Percentiles rank a stretch among this genome's conserved stretches.
Evolutionary conservation across 2,329 filamentous ascomycete genomes (phyloP).

Genomic region (Phaeosphaeriaceae sp.): DNA sequence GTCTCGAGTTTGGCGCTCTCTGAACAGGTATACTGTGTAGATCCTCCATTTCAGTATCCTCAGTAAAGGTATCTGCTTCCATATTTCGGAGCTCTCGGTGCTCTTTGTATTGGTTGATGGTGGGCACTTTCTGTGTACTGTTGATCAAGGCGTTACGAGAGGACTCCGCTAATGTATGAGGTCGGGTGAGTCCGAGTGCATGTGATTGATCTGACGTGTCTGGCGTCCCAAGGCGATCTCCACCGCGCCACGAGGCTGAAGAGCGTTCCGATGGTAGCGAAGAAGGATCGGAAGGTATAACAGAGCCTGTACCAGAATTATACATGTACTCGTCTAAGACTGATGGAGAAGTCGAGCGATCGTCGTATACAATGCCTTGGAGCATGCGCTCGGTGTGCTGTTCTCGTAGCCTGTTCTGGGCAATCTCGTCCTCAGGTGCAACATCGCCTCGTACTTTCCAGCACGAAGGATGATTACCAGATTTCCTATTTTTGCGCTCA

Average conservation of each 20-base stretch:
- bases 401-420: constrained; percentile 43
- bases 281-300: constrained; percentile 22
- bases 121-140: constrained; percentile 51
- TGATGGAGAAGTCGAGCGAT: constrained; percentile 29
- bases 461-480: constrained; percentile 32
- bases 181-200: constrained; percentile 8
- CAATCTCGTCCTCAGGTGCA: constrained; percentile 37
- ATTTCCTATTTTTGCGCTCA: constrained; percentile 55
- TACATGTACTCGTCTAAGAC: constrained; percentile 26
- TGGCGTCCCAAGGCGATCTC: constrained; percentile 21
- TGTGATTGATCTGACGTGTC: constrained; percentile 20
- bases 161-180: constrained; percentile 36
- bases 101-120: constrained; percentile 29
- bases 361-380: constrained; percentile 13
- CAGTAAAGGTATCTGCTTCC: constrained; percentile 12
- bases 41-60: constrained; percentile 37
- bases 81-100: constrained; percentile 8
- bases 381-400: constrained; percentile 48
- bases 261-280: constrained; percentile 24
- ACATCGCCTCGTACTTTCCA: constrained; percentile 32
- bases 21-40: constrained; percentile 15
- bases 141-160: constrained; percentile 52
- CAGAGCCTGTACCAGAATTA: constrained; percentile 16
- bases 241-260: constrained; percentile 23
- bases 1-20: constrained; percentile 2